A percentile compares a stretch with the other conserved stretches of the same genome.
Evolutionary conservation across 1,284 basidiomycete species (phyloP).

Genomic region (Austroboletus olivaceoglutinosus): DNA sequence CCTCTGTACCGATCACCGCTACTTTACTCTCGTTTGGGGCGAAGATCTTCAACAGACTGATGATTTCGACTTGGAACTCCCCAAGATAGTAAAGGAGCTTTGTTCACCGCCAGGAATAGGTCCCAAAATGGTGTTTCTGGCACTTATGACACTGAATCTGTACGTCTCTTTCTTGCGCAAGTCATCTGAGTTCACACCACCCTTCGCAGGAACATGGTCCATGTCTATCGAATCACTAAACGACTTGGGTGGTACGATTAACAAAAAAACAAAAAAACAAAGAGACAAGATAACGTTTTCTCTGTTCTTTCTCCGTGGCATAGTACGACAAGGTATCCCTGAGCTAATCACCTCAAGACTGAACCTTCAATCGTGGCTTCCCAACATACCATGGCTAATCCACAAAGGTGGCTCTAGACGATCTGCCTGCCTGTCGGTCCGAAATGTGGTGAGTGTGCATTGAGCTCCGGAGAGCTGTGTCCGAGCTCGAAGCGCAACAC

Average conservation of each 20-base stretch:
- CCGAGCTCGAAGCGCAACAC: conserved; percentile 51
- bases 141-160: conserved; percentile 82
- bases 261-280: conserved; percentile 84
- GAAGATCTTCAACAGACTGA: conserved; percentile 75
- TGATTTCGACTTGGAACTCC: conserved; percentile 77
- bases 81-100: conserved; percentile 82
- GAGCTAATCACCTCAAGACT: conserved; percentile 47
- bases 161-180: conserved; percentile 34
- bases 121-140: conserved; percentile 89
- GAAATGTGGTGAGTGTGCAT: conserved; percentile 72
- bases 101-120: conserved; percentile 86
- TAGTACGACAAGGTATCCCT: neutral
- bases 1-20: neutral
- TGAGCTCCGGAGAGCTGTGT: conserved; percentile 54
- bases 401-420: conserved; percentile 40
- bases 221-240: conserved; percentile 95
- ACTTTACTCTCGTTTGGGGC: neutral
- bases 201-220: conserved; percentile 75
- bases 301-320: no score
- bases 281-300: conserved; percentile 65
- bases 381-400: conserved; percentile 59
- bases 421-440: conserved; percentile 85
- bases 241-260: conserved; percentile 87
- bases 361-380: conserved; percentile 91
- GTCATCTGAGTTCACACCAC: no score